Evolutionary conservation across 2,329 filamentous ascomycete species (phyloP).

Genomic region (Arthrobotrys musiformis): DNA sequence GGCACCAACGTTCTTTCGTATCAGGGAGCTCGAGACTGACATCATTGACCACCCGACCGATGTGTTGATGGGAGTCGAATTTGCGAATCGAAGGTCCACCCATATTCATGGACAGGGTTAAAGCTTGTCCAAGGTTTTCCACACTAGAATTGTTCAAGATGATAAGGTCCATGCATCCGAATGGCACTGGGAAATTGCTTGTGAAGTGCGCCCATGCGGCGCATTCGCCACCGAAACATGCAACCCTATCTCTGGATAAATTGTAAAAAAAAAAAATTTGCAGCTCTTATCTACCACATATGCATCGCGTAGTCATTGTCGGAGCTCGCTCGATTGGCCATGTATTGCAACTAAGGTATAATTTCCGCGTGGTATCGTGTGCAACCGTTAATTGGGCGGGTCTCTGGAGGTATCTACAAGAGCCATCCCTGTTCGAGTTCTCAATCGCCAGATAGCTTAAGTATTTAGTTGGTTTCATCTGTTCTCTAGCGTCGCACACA

Average conservation of each 20-base stretch:
- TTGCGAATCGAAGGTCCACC: background rate
- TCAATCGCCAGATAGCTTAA: constrained; percentile 19
- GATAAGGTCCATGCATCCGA: background rate
- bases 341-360: constrained; percentile 20
- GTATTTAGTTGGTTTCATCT: constrained; percentile 46
- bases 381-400: constrained; percentile 22
- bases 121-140: background rate
- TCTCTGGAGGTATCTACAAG: constrained; percentile 5
- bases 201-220: no score
- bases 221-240: constrained; percentile 22
- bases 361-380: constrained; percentile 37
- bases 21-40: background rate
- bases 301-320: constrained; percentile 28
- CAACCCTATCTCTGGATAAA: constrained; percentile 46
- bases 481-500: constrained; percentile 21
- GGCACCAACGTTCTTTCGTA: background rate
- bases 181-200: background rate
- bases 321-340: constrained; percentile 30
- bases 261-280: no score
- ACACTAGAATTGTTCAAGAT: constrained; percentile 27
- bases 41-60: background rate
- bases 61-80: background rate
- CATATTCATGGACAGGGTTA: background rate
- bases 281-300: constrained; percentile 36
- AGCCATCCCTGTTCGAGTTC: constrained; percentile 17